A percentile compares a stretch with the other conserved stretches of the same genome.
phyloP scores from a whole-genome alignment of 2,329 filamentous ascomycete genomes.

The Sclerotinia trifoliorum region DNA sequence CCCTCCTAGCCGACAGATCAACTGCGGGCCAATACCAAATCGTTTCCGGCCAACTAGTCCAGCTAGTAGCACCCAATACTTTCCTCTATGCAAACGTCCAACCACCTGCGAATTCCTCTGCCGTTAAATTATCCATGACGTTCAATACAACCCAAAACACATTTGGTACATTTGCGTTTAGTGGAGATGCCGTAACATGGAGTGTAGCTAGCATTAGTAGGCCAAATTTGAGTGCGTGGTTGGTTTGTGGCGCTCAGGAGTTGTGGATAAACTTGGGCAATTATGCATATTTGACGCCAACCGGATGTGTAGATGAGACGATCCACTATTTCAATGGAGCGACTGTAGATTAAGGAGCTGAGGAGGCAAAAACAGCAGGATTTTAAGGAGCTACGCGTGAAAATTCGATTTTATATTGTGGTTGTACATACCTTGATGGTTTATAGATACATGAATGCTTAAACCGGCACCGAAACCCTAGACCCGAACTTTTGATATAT shows the following conservation, averaged over 20 bases:
- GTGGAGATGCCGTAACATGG: slow-evolving; percentile 60
- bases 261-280: slow-evolving; percentile 60
- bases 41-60: slow-evolving; percentile 52
- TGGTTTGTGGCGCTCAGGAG: slow-evolving; percentile 53
- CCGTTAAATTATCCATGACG: slow-evolving; percentile 50
- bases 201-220: slow-evolving; percentile 47
- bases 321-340: slow-evolving; percentile 47
- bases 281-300: slow-evolving; percentile 57
- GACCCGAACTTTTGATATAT: slow-evolving; percentile 9
- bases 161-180: slow-evolving; percentile 56
- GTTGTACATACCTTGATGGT: slow-evolving; percentile 18
- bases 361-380: neutral
- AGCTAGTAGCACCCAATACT: slow-evolving; percentile 43
- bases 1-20: slow-evolving; percentile 51
- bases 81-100: slow-evolving; percentile 35
- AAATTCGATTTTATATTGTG: neutral
- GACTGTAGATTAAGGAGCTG: slow-evolving; percentile 33
- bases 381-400: neutral
- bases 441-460: slow-evolving; percentile 7
- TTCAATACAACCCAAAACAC: slow-evolving; percentile 52
- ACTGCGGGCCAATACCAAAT: slow-evolving; percentile 60
- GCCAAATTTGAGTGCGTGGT: slow-evolving; percentile 58
- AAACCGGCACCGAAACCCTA: neutral
- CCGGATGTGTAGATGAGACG: slow-evolving; percentile 59
- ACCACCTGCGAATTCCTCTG: slow-evolving; percentile 42